Evolutionary conservation across 2,329 filamentous ascomycete genomes (phyloP), one percentile per base, ranked within the genome.

Genomic region (Penicillium sp.): DNA sequence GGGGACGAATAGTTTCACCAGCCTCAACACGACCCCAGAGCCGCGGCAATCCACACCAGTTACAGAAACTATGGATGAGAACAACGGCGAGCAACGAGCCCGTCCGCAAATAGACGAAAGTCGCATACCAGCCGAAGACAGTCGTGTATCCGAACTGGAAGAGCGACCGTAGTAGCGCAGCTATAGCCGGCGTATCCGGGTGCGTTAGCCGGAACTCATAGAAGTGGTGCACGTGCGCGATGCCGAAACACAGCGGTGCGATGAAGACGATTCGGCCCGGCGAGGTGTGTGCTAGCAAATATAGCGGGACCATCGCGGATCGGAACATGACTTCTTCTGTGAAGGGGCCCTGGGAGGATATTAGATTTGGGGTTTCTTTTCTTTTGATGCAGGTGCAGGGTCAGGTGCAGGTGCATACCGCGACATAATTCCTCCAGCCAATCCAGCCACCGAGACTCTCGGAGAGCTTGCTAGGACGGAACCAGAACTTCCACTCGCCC

Each of bases 251-350:
- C 11, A 97, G 78, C 7, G 93, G 93, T 1, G 90, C 90, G 11
- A 90, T 77, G 75, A 96, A 91, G 67, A 96, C 84, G 61, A 90
- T 91, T 3, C 68, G 76, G 4, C 70, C 68, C 0, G 78, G 72
- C 41, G 81, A 80, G 48, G 85, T 78, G 42, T 82, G 82, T 19
- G 91, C 86, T 47, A 91, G 78, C 30, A 97, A 77, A 68, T 97
- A 87, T 11, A 97, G 81, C 2, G 93, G 89, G 37, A 97, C 82
- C 50, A 92, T 87, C 62, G 91, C 85, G 4, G 90, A 91, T 68
- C 94, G 89, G 80, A 97, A 99, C 66, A 97, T 88, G 57, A 96
- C 79, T 75, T 99, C 94, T 77, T 99, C 94, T 11, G 91, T 96
- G 52, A 94, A 78, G 0, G 94, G 92, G 35, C 91, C 91, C 88